These are phyloP conservation scores for Xylaria sp. DNA, from an alignment of 2,329 filamentous ascomycete genomes.

Conservation along the genomic window DNA sequence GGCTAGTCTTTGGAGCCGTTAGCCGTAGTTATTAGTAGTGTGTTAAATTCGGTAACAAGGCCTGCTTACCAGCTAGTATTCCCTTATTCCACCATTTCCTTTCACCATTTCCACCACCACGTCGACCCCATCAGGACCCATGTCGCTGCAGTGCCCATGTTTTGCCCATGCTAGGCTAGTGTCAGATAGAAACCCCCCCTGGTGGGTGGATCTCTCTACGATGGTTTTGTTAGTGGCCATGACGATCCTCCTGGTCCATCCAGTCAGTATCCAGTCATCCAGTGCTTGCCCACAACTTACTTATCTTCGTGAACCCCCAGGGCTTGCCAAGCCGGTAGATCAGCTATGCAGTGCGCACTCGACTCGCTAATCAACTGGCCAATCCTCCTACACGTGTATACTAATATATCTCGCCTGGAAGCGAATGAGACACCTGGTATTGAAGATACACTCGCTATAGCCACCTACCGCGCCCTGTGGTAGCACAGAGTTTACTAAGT, in stretches of 20 bases:
- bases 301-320: slow-evolving; percentile 33
- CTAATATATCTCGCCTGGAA: background rate
- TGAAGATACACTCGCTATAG: slow-evolving; percentile 1
- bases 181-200: slow-evolving; percentile 8
- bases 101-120: background rate
- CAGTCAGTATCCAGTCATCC: background rate
- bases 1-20: slow-evolving; percentile 8
- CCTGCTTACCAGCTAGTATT: background rate
- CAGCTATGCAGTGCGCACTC: slow-evolving; percentile 25
- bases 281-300: background rate
- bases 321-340: slow-evolving; percentile 48
- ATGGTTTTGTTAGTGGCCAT: slow-evolving; percentile 28
- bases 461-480: background rate
- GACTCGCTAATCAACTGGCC: slow-evolving; percentile 35
- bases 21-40: slow-evolving; percentile 3
- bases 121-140: slow-evolving; percentile 8
- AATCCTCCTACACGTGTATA: background rate
- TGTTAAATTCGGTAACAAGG: slow-evolving; percentile 7
- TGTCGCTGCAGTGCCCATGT: slow-evolving; percentile 1
- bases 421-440: background rate
- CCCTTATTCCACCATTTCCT: background rate
- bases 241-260: slow-evolving; percentile 29
- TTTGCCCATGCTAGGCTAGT: slow-evolving; percentile 12
- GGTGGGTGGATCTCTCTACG: slow-evolving; percentile 14
- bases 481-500: background rate